Evolutionary conservation across 495 filamentous ascomycete genomes (phyloP).

Genomic region (Friedmanniomyces simplex): DNA sequence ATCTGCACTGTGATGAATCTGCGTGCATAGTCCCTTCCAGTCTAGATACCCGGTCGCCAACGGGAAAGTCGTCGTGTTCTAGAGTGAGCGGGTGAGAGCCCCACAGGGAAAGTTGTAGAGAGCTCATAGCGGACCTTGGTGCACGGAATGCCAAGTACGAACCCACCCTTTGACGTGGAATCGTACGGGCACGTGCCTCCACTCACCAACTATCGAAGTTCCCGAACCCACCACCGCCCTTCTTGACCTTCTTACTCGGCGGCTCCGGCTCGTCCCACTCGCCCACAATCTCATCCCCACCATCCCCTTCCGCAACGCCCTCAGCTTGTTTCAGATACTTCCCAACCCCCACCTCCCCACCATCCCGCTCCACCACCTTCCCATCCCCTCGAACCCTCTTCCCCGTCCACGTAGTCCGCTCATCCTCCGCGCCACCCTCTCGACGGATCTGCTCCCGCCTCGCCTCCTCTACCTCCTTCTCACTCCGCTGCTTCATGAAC

Average conservation of each 20-base stretch:
- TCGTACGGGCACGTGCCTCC: too few species aligned
- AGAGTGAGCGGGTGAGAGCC: too few species aligned
- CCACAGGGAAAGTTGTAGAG: too few species aligned
- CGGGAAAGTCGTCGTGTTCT: too few species aligned
- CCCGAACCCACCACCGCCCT: constrained; percentile 64
- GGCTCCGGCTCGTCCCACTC: constrained; percentile 48
- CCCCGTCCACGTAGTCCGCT: constrained; percentile 83
- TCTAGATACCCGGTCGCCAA: too few species aligned
- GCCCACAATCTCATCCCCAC: constrained; percentile 46
- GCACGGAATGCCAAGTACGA: too few species aligned
- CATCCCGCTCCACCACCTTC: constrained; percentile 38
- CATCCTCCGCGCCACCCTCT: constrained; percentile 56
- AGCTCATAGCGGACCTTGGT: too few species aligned
- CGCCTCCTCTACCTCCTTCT: constrained; percentile 33
- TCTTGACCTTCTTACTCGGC: constrained; percentile 68
- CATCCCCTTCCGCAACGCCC: constrained; percentile 29
- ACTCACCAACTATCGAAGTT: constrained; percentile 83
- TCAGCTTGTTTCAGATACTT: constrained; percentile 64
- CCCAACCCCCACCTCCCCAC: constrained; percentile 50
- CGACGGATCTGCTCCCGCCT: constrained; percentile 33
- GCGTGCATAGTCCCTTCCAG: too few species aligned
- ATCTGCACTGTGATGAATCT: too few species aligned
- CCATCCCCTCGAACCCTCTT: constrained; percentile 46
- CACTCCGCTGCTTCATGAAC: constrained; percentile 56
- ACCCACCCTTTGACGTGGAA: too few species aligned